phyloP scores from a whole-genome alignment of 345 rosid genomes.

The Gossypium raimondii region DNA sequence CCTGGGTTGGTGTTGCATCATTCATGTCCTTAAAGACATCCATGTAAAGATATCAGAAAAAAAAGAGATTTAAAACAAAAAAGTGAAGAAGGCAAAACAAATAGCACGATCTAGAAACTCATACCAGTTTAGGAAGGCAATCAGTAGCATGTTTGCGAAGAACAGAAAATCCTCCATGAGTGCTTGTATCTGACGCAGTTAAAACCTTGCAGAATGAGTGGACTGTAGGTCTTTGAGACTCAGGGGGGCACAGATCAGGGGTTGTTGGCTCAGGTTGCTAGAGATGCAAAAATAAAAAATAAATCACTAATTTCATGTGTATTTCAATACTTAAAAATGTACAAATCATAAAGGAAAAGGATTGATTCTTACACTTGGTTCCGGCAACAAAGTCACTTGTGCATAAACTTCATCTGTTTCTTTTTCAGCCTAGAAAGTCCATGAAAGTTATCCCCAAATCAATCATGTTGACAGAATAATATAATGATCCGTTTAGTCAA shows the following conservation, averaged over 20 bases:
- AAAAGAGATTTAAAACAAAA: not conserved
- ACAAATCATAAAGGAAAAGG: constrained; percentile 11
- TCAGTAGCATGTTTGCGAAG: constrained; percentile 83
- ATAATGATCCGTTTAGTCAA: not conserved
- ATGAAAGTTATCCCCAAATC: constrained; percentile 11
- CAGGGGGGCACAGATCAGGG: constrained; percentile 44
- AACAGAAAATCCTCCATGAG: constrained; percentile 95
- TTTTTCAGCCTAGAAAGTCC: constrained; percentile 66
- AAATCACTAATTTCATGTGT: constrained; percentile 7
- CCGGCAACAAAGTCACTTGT: constrained; percentile 76
- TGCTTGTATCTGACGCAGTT: constrained; percentile 98
- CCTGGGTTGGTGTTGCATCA: constrained; percentile 86
- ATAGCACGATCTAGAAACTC: not conserved
- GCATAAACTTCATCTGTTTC: constrained; percentile 98
- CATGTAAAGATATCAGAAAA: constrained; percentile 8
- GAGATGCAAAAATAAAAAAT: not conserved
- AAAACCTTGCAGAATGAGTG: constrained; percentile 83
- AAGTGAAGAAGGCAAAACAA: not conserved
- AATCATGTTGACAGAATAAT: constrained; percentile 4
- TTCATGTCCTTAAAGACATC: constrained; percentile 64
- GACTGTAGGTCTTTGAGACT: constrained; percentile 42
- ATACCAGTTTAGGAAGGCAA: constrained; percentile 91
- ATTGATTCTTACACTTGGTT: constrained; percentile 44
- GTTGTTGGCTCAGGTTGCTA: constrained; percentile 55
- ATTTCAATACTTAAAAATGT: not conserved